phyloP scores from a whole-genome alignment of 2,329 filamentous ascomycete species.

The Xylaria sp. region DNA sequence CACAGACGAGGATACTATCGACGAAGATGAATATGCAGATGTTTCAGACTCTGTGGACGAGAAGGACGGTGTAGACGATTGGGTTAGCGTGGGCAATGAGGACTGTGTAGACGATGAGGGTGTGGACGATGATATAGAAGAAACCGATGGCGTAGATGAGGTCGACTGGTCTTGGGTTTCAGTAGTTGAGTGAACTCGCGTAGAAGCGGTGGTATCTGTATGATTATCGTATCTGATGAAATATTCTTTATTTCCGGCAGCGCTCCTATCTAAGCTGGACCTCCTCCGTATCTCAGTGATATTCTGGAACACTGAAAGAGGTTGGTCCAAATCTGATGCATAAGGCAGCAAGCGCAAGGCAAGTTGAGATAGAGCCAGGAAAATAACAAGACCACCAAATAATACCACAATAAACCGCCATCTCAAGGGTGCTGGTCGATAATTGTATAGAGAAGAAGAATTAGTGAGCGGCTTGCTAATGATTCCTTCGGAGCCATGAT shows the following conservation, averaged over 20 bases:
- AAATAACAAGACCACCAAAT: constrained; percentile 36
- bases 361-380: constrained; percentile 47
- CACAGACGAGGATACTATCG: background rate
- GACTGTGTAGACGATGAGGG: background rate
- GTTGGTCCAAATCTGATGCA: constrained; percentile 23
- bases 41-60: background rate
- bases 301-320: constrained; percentile 34
- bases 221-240: constrained; percentile 34
- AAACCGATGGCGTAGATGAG: background rate
- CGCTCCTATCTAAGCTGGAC: constrained; percentile 16
- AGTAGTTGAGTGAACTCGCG: background rate
- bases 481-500: constrained; percentile 42
- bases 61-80: background rate
- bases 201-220: constrained; percentile 13
- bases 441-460: constrained; percentile 39
- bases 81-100: background rate
- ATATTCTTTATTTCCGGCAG: background rate
- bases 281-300: constrained; percentile 39
- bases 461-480: constrained; percentile 34
- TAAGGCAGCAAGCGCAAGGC: constrained; percentile 48
- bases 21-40: background rate
- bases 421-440: constrained; percentile 43
- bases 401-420: constrained; percentile 38
- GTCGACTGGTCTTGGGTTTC: background rate
- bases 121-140: background rate